phyloP scores from a whole-genome alignment of 2,329 filamentous ascomycete genomes.

The Endoconidiophora laricicola region DNA sequence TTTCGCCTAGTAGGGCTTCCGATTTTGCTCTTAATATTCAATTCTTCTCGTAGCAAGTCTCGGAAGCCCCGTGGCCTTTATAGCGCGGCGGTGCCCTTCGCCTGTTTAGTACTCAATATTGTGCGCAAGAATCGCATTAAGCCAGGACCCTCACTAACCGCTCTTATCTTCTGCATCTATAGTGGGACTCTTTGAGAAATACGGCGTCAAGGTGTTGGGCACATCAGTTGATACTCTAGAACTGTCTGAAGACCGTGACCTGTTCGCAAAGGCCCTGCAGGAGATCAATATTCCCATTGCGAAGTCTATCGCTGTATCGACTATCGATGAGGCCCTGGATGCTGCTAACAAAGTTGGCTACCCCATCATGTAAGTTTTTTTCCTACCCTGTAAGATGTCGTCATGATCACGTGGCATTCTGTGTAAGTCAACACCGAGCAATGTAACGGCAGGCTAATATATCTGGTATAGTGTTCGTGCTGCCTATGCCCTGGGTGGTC shows the following conservation, averaged over 20 bases:
- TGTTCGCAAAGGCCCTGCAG: conserved; percentile 88
- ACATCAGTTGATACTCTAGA: conserved; percentile 90
- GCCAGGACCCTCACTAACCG: conserved; percentile 1
- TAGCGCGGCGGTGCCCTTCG: neutral
- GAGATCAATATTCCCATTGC: conserved; percentile 97
- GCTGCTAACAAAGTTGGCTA: conserved; percentile 82
- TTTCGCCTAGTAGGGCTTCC: conserved; percentile 2
- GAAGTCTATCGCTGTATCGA: conserved; percentile 82
- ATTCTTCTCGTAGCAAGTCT: too few species aligned
- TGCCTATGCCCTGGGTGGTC: conserved; percentile 86
- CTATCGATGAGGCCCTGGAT: conserved; percentile 78
- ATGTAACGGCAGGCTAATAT: neutral
- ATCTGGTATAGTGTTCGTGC: conserved; percentile 48
- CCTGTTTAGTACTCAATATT: neutral
- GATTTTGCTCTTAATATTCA: conserved; percentile 1
- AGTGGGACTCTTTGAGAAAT: conserved; percentile 81
- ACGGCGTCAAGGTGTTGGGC: conserved; percentile 87
- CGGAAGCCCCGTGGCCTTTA: neutral
- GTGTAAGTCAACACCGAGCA: conserved; percentile 5
- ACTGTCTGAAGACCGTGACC: conserved; percentile 72
- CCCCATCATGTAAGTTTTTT: conserved; percentile 54
- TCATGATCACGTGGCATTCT: conserved; percentile 1
- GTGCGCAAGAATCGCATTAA: neutral
- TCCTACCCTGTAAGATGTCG: neutral
- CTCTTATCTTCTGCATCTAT: neutral